Conservation (phyloP, 2,329 filamentous ascomycete genomes). For the Graphium sp. region DNA sequence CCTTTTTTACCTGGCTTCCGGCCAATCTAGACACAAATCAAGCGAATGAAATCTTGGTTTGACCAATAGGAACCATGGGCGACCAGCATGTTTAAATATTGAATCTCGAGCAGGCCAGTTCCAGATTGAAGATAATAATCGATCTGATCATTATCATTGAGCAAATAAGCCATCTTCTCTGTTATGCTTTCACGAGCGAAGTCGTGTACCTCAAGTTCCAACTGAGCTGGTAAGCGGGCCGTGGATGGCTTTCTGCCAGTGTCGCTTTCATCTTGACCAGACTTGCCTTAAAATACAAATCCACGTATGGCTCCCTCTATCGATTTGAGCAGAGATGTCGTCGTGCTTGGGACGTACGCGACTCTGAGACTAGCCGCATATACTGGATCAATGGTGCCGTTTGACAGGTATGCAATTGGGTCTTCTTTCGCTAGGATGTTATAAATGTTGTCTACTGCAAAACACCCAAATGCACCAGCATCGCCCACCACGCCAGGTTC, state of each 20-base stretch:
- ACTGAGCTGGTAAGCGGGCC: constrained; percentile 37
- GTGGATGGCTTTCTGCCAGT: constrained; percentile 14
- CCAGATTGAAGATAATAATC: constrained; percentile 78
- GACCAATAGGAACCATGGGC: constrained; percentile 94
- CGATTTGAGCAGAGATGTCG: constrained; percentile 46
- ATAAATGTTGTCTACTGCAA: constrained; percentile 92
- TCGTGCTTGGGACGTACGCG: constrained; percentile 62
- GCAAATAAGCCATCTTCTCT: constrained; percentile 68
- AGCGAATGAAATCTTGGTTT: constrained; percentile 70
- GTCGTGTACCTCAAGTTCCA: constrained; percentile 93
- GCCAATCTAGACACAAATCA: constrained; percentile 80
- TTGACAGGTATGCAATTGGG: constrained; percentile 81
- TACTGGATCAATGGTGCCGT: constrained; percentile 68
- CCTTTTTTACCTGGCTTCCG: constrained; percentile 49
- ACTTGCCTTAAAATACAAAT: constrained; percentile 32
- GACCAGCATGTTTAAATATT: constrained; percentile 93
- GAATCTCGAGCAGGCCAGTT: constrained; percentile 77
- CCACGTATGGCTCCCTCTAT: constrained; percentile 45
- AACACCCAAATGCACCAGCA: constrained; percentile 66
- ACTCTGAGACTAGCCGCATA: constrained; percentile 65
- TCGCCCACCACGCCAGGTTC: constrained; percentile 54
- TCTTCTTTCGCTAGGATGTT: constrained; percentile 63
- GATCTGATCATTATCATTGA: constrained; percentile 95
- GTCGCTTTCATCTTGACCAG: background rate
- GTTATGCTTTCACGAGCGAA: constrained; percentile 86